A percentile compares a stretch with the other conserved stretches of the same genome.
Evolutionary conservation across 495 filamentous ascomycete species (phyloP).

Genomic region (Penicillium lagena): DNA sequence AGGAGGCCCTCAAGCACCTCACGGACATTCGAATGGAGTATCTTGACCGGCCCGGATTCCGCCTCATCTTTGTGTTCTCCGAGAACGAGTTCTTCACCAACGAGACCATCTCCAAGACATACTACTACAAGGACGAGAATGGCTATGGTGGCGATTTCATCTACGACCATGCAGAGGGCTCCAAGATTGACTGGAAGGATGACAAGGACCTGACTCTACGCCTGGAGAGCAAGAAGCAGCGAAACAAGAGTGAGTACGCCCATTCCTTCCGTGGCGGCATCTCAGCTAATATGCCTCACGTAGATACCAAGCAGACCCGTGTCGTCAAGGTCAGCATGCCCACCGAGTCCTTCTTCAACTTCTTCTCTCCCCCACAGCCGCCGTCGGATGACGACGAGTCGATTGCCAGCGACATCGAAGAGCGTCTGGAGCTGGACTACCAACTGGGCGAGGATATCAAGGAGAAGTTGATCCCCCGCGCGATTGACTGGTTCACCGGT

Average conservation of each 20-base stretch:
- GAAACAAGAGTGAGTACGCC: slow-evolving; percentile 85
- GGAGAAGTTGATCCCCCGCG: slow-evolving; percentile 98
- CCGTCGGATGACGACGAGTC: slow-evolving; percentile 72
- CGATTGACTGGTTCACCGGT: slow-evolving; percentile 99
- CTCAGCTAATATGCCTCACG: slow-evolving; percentile 19
- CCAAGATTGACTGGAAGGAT: slow-evolving; percentile 95
- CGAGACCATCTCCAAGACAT: slow-evolving; percentile 95
- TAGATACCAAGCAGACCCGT: slow-evolving; percentile 97
- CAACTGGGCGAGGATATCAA: slow-evolving; percentile 99
- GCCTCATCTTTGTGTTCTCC: slow-evolving; percentile 92
- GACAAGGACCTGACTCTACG: slow-evolving; percentile 89
- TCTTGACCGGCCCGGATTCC: slow-evolving; percentile 95
- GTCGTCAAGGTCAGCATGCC: slow-evolving; percentile 98
- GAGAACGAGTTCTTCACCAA: slow-evolving; percentile 96
- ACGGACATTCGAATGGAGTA: slow-evolving; percentile 98
- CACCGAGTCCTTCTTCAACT: slow-evolving; percentile 99
- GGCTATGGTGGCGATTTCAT: slow-evolving; percentile 99
- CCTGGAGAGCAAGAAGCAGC: slow-evolving; percentile 97
- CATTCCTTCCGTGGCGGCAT: neutral
- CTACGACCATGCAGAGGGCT: slow-evolving; percentile 97
- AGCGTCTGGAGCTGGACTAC: slow-evolving; percentile 97
- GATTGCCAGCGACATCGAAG: slow-evolving; percentile 84
- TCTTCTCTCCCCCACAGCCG: slow-evolving; percentile 92
- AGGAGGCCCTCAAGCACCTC: slow-evolving; percentile 84
- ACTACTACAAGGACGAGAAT: slow-evolving; percentile 98